Evolutionary conservation across 1,284 basidiomycete species (phyloP).

Genomic region (Porphyrellus sp.): DNA sequence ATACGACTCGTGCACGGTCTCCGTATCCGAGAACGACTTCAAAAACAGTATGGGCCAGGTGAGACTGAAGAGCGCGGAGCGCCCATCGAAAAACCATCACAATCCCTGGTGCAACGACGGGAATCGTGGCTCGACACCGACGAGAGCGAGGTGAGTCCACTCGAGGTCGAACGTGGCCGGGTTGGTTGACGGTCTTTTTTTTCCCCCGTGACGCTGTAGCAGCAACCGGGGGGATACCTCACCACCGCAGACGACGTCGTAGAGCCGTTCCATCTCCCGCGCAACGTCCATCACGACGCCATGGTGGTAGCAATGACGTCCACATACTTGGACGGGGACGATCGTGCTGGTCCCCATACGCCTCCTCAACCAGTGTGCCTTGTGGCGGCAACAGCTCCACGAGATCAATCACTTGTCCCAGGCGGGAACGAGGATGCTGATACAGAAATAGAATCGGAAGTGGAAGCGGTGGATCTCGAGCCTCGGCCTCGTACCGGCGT

Average conservation of each 20-base stretch:
- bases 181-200: neutral
- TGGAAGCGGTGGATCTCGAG: constrained; percentile 33
- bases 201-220: neutral
- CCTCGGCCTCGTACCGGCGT: constrained; percentile 21
- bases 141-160: constrained; percentile 25
- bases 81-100: constrained; percentile 7
- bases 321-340: neutral
- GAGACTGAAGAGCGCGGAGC: constrained; percentile 20
- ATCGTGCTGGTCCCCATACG: neutral
- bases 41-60: constrained; percentile 70
- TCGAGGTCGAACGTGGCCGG: neutral
- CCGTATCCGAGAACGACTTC: constrained; percentile 78
- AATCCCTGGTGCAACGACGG: constrained; percentile 12
- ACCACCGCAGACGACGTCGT: constrained; percentile 72
- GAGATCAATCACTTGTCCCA: constrained; percentile 12
- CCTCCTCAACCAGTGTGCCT: neutral
- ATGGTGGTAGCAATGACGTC: constrained; percentile 21
- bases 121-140: constrained; percentile 22
- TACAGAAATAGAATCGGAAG: constrained; percentile 28
- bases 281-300: constrained; percentile 42
- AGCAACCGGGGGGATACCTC: constrained; percentile 59
- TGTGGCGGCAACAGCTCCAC: neutral
- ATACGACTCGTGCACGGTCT: constrained; percentile 84
- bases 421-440: constrained; percentile 22
- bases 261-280: constrained; percentile 65